Conservation (phyloP, 768 basidiomycete species). For the Cubamyces sp. region DNA sequence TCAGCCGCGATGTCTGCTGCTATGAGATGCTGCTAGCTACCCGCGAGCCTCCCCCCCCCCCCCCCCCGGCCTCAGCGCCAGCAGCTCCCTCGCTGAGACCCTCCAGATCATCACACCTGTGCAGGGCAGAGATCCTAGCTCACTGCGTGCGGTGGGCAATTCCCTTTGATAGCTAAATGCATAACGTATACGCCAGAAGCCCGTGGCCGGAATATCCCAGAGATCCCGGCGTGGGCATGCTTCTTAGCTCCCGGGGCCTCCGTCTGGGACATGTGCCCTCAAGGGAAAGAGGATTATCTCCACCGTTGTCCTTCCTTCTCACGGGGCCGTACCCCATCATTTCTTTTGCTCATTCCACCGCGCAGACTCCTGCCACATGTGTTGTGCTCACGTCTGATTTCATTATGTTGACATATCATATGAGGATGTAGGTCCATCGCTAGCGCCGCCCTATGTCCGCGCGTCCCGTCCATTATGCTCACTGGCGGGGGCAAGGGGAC, state of each 20-base stretch:
- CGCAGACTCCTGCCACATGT: constrained; percentile 21
- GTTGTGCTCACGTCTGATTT: constrained; percentile 27
- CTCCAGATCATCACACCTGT: constrained; percentile 18
- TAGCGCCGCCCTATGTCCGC: constrained; percentile 12
- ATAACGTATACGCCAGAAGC: constrained; percentile 25
- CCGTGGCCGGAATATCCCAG: constrained; percentile 18
- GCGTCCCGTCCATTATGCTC: constrained; percentile 15
- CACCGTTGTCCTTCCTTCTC: constrained; percentile 22
- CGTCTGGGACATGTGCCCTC: constrained; percentile 10
- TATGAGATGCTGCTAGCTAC: background rate
- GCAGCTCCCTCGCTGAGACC: constrained; percentile 1
- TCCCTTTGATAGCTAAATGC: constrained; percentile 29
- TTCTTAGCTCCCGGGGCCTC: constrained; percentile 8
- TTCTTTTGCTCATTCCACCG: constrained; percentile 12
- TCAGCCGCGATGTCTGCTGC: background rate
- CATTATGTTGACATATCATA: constrained; percentile 27
- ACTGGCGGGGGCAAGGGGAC: background rate
- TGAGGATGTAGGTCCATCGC: constrained; percentile 25
- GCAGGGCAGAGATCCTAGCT: constrained; percentile 14
- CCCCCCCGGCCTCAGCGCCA: constrained; percentile 3
- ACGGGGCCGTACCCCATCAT: constrained; percentile 22
- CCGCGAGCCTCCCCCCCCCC: constrained; percentile 14
- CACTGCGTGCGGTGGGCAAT: constrained; percentile 10
- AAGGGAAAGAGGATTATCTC: constrained; percentile 27
- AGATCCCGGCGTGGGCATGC: constrained; percentile 16